phyloP scores from a whole-genome alignment of 768 basidiomycete species.

The Kwoniella dejecticola region DNA sequence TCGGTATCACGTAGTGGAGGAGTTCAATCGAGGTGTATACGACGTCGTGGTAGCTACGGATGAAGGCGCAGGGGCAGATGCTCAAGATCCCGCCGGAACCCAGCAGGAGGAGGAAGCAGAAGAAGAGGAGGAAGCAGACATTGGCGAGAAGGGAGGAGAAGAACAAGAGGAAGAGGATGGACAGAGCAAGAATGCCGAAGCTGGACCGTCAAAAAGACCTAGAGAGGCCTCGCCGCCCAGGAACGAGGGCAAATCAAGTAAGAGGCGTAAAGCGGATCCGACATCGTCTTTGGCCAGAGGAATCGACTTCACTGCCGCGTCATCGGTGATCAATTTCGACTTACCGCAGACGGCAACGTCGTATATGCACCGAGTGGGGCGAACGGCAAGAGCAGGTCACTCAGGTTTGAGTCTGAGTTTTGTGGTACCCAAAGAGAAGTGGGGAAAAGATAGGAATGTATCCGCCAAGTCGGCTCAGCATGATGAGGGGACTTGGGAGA shows the following conservation, averaged over 20 bases:
- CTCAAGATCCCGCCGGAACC: slow-evolving; percentile 62
- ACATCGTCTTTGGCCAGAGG: slow-evolving; percentile 95
- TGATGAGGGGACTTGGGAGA: slow-evolving; percentile 75
- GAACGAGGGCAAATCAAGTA: slow-evolving; percentile 30
- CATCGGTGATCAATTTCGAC: slow-evolving; percentile 98
- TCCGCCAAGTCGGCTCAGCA: slow-evolving; percentile 69
- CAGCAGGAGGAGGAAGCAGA: slow-evolving; percentile 56
- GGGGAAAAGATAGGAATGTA: slow-evolving; percentile 61
- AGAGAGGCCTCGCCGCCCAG: slow-evolving; percentile 55
- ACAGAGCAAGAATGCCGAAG: slow-evolving; percentile 28
- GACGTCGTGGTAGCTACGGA: slow-evolving; percentile 99
- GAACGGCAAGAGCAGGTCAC: slow-evolving; percentile 93
- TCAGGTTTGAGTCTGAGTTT: slow-evolving; percentile 90
- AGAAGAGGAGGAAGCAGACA: slow-evolving; percentile 24
- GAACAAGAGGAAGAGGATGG: slow-evolving; percentile 41
- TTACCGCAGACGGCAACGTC: slow-evolving; percentile 82
- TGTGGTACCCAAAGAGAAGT: slow-evolving; percentile 62
- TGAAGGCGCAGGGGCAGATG: slow-evolving; percentile 67
- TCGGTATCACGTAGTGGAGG: slow-evolving; percentile 95
- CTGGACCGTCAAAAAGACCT: slow-evolving; percentile 59
- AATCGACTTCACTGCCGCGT: slow-evolving; percentile 93
- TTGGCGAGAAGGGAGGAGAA: too few relatives aligned
- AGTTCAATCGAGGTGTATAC: slow-evolving; percentile 97
- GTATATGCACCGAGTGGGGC: slow-evolving; percentile 93
- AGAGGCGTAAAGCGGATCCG: slow-evolving; percentile 59